Base-by-base conservation (phyloP, 164 flowering plant genomes). In the Vitis riparia region DNA sequence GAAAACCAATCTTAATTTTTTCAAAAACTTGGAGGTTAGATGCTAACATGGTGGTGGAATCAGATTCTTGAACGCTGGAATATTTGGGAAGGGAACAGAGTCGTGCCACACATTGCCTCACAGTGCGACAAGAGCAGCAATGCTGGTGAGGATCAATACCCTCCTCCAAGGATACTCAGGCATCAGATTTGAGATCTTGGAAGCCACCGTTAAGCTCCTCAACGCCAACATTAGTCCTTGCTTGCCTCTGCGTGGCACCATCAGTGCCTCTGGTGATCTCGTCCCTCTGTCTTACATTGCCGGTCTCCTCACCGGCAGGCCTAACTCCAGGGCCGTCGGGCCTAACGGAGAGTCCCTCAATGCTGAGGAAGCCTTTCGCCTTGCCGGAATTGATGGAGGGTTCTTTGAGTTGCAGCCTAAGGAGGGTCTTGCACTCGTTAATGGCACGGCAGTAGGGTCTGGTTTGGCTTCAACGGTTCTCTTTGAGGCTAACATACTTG, bases 161-260 rank as follows among this genome's bases (percentile, higher is more conserved):
- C 82, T 89, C 13, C 84, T 89, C 19, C 93, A 89, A 60, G 93
- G 93, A 9, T 87, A 84, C 75, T 89, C 93, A 1, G 93, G 93
- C 55, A 89, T 89, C 60, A 77, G 93, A 3, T 89, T 84, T 63
- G 93, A 89, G 68, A 82, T 89, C 32, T 15, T 89, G 52, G 90
- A 88, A 71, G 85, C 92, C 68, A 83, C 86, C 14, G 60, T 87
- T 0, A 76, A 78, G 71, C 68, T 89, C 12, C 81, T 89, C 32
- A 89, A 89, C 63, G 67, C 77, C 66, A 81, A 81, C 75, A 73
- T 89, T 23, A 85, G 88, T n/a, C 93, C 93, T 13, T 78, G 84
- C 67, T 63, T 89, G 47, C 93, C 93, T 1, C 78, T 87, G 15
- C 71, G 91, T 13, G 93, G 91, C 15, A 74, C 92, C 29, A 86